Evolutionary conservation across 2,329 filamentous ascomycete species (phyloP), one percentile per base, ranked within the genome.

Genomic region (Gaeumannomyces tritici): DNA sequence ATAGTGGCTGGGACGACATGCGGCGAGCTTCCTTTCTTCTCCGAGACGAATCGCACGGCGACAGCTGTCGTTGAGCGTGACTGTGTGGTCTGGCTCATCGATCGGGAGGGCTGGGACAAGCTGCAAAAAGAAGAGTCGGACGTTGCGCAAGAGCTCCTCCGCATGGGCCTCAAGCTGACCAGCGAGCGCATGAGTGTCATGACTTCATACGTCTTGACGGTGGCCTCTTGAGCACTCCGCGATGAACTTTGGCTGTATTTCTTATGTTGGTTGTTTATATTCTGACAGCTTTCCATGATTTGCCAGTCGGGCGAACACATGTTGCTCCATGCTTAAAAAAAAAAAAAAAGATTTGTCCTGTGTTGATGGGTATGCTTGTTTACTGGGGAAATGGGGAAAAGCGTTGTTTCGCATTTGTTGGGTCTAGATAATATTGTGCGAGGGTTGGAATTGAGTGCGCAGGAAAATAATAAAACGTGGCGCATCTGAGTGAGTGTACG

Each of bases 11-110:
- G 95, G 21, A 95, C 95, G 1, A 97, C 95, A 0, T 98, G 93
- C 69, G 95, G 95, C 47, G 95, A 99, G 76, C 76, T 99, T 61
- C 95, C 95, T 0, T 99, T 99, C 77, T 99, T 99, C 76, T 91
- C 89, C 3, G 90, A 96, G 70, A 98, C 93, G 1, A 81, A 85
- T 61, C 84, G 95, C 24, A 98, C 93, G 4, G 92, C 92, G 1
- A 96, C 90, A 0, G 92, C 96, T 13, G 81, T 87, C 56, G 91
- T 91, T 1, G 93, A 98, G 72, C 83, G 87, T 62, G 88, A 93
- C 67, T 90, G 88, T 65, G 85, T 95, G 0, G 85, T 89, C 7
- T 99, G 95, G 95, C 75, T 89, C 65, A 83, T 99, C 77, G 88
- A 89, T 63, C 77, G 79, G 15, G 83, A 87, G 57, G 81, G 81